A percentile compares a stretch with the other conserved stretches of the same genome.
These are phyloP conservation scores for Podospora pseudopauciseta DNA, from an alignment of 495 filamentous ascomycete species.

Conservation along the genomic window DNA sequence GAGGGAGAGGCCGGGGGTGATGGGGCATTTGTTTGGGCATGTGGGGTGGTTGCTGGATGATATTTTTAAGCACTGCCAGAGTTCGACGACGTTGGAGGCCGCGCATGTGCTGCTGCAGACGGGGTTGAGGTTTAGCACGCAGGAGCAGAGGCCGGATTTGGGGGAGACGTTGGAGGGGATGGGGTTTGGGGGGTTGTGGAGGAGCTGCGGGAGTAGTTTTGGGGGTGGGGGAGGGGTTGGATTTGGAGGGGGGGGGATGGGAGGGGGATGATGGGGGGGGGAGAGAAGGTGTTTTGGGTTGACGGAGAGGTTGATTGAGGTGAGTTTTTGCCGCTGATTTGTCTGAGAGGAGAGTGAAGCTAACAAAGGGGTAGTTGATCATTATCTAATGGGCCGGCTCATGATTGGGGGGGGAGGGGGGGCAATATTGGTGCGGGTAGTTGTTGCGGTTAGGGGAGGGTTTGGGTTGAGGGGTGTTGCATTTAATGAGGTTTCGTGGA, in stretches of 20 bases:
- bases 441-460: neutral
- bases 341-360: neutral
- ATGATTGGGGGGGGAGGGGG: neutral
- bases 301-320: conserved; percentile 58
- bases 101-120: conserved; percentile 51
- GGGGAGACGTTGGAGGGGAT: conserved; percentile 50
- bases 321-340: conserved; percentile 18
- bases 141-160: conserved; percentile 39
- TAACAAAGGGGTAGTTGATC: neutral
- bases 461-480: too few species aligned
- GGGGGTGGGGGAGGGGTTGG: conserved; percentile 2
- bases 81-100: conserved; percentile 45
- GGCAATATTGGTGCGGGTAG: too few species aligned
- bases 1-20: conserved; percentile 42
- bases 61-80: conserved; percentile 53
- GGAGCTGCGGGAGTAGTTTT: conserved; percentile 45
- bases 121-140: conserved; percentile 37
- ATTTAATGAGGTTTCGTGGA: too few species aligned
- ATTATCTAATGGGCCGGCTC: neutral
- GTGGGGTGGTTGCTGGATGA: conserved; percentile 52
- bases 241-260: neutral
- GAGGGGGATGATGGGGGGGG: conserved; percentile 32
- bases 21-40: conserved; percentile 50
- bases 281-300: conserved; percentile 50
- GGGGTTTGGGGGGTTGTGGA: conserved; percentile 55